Base-by-base conservation (phyloP, 140 eudicot genomes). In the Bidens hawaiensis region DNA sequence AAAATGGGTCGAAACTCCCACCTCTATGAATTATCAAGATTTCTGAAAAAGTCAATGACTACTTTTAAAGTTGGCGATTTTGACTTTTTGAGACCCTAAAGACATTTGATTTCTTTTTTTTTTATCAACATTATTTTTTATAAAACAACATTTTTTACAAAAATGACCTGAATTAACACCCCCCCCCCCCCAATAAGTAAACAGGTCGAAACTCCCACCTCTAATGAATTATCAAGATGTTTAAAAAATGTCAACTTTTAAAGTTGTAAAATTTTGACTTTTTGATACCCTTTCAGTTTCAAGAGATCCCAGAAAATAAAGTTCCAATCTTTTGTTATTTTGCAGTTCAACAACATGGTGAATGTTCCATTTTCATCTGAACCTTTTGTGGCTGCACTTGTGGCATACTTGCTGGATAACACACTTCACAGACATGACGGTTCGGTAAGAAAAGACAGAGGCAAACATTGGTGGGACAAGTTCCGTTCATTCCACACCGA, bases 381-480 rank as follows among this genome's bases (percentile, higher is more conserved):
- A 69, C 87, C 95, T n/a, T 85, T 89, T 64, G 95, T 89, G 51
- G 97, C 95, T 12, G 93, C 88, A 10, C 11, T 83, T 17, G 62
- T 85, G 64, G 97, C 95, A 0, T 89, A 65, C 61, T 82, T 89
- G 78, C 80, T 89, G 34, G 97, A 89, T 77, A 89, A 83, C 78
- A 85, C 97, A 28, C 64, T 89, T 34, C 82, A 84, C 71, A 70
- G 65, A 78, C 81, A 79, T 57, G 97, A 85, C 33, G 43, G 82
- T 14, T 51, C 84, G 36, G 62, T 85, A 40, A 77, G 97, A 75
- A 89, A 89, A 66, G 97, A 89, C 46, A 73, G 95, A 50, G 97
- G 97, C 55, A 85, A 79, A 51, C 86, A 89, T 60, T 89, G 97
- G 97, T 89, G 97, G 97, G 97, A 89, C 71, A 85, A 85, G 67